Conservation (phyloP, 768 basidiomycete genomes). For the Cubamyces lactineus region DNA sequence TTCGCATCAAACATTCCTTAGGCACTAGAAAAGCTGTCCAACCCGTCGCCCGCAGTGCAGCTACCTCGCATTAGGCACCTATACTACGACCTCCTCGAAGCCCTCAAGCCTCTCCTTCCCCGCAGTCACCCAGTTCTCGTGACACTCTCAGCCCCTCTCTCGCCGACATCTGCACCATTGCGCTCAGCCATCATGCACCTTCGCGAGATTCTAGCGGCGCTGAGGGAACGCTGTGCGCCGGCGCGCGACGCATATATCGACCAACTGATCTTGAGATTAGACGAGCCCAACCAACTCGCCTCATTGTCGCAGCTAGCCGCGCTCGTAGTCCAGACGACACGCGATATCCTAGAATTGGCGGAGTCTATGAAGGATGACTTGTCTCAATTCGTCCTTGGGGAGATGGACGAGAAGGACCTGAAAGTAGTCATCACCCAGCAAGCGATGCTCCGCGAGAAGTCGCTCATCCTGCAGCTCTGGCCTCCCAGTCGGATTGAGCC, state of each 20-base stretch:
- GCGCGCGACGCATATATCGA: conserved; percentile 61
- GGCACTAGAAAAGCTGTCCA: conserved; percentile 60
- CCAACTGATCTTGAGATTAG: conserved; percentile 41
- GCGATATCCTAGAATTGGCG: conserved; percentile 51
- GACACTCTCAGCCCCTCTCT: conserved; percentile 57
- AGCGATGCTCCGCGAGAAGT: conserved; percentile 57
- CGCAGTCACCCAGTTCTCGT: conserved; percentile 51
- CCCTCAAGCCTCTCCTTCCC: conserved; percentile 62
- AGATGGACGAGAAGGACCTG: conserved; percentile 68
- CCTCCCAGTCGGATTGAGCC: conserved; percentile 38
- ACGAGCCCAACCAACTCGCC: conserved; percentile 35
- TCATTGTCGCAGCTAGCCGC: conserved; percentile 43
- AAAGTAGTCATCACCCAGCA: conserved; percentile 50
- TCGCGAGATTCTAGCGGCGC: conserved; percentile 52
- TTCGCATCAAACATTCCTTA: conserved; percentile 34
- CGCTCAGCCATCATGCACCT: conserved; percentile 58
- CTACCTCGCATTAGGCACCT: conserved; percentile 59
- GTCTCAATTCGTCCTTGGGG: conserved; percentile 63
- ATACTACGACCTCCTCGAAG: conserved; percentile 55
- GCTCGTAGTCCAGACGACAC: conserved; percentile 51
- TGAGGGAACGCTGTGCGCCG: conserved; percentile 70
- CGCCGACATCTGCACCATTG: conserved; percentile 71
- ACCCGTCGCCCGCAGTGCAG: conserved; percentile 60
- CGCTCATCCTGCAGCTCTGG: conserved; percentile 57
- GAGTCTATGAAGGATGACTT: conserved; percentile 74